phyloP scores from a whole-genome alignment of 331 rosid species.

The Dryas integrifolia region DNA sequence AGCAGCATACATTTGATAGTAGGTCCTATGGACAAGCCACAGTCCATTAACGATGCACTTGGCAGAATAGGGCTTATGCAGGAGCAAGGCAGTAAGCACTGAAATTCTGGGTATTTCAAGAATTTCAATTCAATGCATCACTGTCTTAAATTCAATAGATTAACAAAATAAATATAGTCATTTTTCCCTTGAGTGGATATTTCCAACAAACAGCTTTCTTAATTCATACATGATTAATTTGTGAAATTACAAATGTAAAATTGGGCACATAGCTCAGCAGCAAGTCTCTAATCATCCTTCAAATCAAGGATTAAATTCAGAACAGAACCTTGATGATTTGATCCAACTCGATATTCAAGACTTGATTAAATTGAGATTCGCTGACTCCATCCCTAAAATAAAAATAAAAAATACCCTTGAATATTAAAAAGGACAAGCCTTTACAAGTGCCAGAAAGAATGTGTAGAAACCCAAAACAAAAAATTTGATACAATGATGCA shows the following conservation, averaged over 20 bases:
- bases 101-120: background rate
- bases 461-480: conserved; percentile 3
- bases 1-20: too few species aligned
- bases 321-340: conserved; percentile 75
- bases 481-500: background rate
- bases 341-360: conserved; percentile 76
- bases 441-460: conserved; percentile 15
- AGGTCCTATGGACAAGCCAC: background rate
- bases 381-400: conserved; percentile 82
- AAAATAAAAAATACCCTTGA: conserved; percentile 21
- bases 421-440: background rate
- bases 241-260: background rate
- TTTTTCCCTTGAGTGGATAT: background rate
- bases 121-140: conserved; percentile 4
- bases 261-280: background rate
- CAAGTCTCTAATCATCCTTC: background rate
- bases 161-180: background rate
- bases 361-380: conserved; percentile 86
- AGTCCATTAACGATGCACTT: background rate
- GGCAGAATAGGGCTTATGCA: background rate
- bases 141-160: background rate
- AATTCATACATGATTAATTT: background rate
- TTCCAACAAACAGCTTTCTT: background rate
- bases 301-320: background rate
- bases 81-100: background rate